Conservation (phyloP, 2,329 filamentous ascomycete genomes). For the Chrysoporthe austroafricana region DNA sequence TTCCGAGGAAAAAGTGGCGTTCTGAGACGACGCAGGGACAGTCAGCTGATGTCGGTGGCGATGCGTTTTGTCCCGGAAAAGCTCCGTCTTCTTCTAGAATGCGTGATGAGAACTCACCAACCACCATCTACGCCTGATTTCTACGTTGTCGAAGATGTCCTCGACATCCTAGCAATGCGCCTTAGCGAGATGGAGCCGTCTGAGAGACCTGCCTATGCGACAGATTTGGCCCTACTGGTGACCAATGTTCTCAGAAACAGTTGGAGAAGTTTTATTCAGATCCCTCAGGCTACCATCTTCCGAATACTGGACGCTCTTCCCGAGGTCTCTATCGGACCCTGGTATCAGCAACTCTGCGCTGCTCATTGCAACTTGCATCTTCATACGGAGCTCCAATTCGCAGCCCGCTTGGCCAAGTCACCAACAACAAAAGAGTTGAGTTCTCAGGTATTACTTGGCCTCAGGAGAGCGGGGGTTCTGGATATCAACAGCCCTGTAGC, state of each 20-base stretch:
- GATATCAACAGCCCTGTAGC: conserved; percentile 52
- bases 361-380: conserved; percentile 40
- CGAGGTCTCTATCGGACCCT: conserved; percentile 34
- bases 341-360: conserved; percentile 42
- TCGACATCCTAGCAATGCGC: conserved; percentile 28
- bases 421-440: conserved; percentile 45
- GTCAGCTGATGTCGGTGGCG: conserved; percentile 39
- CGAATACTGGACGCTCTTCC: conserved; percentile 23
- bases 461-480: conserved; percentile 40
- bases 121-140: conserved; percentile 10
- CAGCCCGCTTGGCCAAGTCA: conserved; percentile 47
- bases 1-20: conserved; percentile 21
- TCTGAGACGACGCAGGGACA: conserved; percentile 33
- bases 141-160: conserved; percentile 32
- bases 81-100: conserved; percentile 30
- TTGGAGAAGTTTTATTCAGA: conserved; percentile 32
- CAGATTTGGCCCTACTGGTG: conserved; percentile 25
- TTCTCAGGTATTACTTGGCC: conserved; percentile 47
- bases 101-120: conserved; percentile 26
- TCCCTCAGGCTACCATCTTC: conserved; percentile 44
- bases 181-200: conserved; percentile 6
- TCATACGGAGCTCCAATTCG: conserved; percentile 54
- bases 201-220: conserved; percentile 5
- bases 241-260: conserved; percentile 29
- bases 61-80: conserved; percentile 30